Evolutionary conservation across 2,329 filamentous ascomycete genomes (phyloP).

Genomic region (Diaporthe sp.): DNA sequence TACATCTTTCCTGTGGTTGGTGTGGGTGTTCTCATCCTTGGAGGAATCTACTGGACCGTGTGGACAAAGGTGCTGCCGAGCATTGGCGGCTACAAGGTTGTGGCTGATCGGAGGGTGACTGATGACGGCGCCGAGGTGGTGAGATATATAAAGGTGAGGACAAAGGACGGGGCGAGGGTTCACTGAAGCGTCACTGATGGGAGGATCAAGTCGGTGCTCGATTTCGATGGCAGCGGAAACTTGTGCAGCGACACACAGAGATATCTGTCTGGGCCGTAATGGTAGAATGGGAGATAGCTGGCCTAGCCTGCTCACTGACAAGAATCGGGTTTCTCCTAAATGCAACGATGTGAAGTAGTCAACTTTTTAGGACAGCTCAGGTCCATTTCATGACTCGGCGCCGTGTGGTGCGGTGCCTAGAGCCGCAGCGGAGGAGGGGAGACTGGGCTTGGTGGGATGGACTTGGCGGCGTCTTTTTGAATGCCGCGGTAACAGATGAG

Average conservation of each 20-base stretch:
- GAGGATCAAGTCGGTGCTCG: background rate
- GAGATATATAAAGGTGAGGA: constrained; percentile 52
- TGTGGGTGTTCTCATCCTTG: constrained; percentile 64
- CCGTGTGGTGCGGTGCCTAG: background rate
- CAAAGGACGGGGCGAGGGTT: constrained; percentile 1
- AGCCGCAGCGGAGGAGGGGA: too few species aligned
- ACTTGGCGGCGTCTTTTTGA: background rate
- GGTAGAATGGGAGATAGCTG: background rate
- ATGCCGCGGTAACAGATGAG: background rate
- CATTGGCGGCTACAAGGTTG: constrained; percentile 64
- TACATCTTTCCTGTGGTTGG: constrained; percentile 70
- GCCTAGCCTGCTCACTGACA: background rate
- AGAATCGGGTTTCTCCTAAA: background rate
- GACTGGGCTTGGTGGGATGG: background rate
- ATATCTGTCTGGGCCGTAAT: background rate
- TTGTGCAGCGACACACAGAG: background rate
- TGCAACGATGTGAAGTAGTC: background rate
- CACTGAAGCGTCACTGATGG: background rate
- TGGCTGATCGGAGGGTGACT: constrained; percentile 58
- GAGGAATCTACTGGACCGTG: constrained; percentile 65
- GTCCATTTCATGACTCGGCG: constrained; percentile 1
- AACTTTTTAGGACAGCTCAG: too few species aligned
- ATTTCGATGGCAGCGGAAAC: background rate
- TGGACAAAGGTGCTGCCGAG: constrained; percentile 66
- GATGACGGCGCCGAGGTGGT: constrained; percentile 57